These are phyloP conservation scores for Diaporthe sp. DNA, from an alignment of 2,329 filamentous ascomycete genomes.

Conservation along the genomic window DNA sequence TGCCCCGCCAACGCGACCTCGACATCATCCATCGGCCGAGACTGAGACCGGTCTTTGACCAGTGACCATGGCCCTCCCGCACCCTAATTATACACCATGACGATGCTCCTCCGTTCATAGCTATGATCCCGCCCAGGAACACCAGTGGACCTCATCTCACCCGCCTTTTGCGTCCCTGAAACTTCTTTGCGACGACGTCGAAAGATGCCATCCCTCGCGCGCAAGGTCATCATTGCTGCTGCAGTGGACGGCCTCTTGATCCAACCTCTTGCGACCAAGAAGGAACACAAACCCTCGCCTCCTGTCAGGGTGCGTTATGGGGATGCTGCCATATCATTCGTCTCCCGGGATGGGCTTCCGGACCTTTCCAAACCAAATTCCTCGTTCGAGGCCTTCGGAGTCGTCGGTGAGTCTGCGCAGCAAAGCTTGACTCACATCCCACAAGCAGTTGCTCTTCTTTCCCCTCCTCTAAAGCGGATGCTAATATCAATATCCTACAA, in stretches of 20 bases:
- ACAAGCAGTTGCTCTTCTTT: background rate
- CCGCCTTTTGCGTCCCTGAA: slow-evolving; percentile 39
- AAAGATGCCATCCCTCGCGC: slow-evolving; percentile 81
- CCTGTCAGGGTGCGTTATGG: slow-evolving; percentile 80
- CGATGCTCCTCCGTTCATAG: slow-evolving; percentile 1
- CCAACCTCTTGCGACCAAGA: slow-evolving; percentile 76
- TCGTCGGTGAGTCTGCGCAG: slow-evolving; percentile 63
- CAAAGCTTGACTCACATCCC: background rate
- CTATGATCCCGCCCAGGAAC: slow-evolving; percentile 8
- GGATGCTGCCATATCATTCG: slow-evolving; percentile 63
- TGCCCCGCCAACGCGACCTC: slow-evolving; percentile 32
- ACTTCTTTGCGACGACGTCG: slow-evolving; percentile 36
- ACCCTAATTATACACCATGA: slow-evolving; percentile 33
- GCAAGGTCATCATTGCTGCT: slow-evolving; percentile 85
- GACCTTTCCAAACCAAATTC: slow-evolving; percentile 60
- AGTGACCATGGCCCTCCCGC: slow-evolving; percentile 24
- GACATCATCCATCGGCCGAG: slow-evolving; percentile 20
- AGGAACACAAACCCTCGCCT: slow-evolving; percentile 68
- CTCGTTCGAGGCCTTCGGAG: slow-evolving; percentile 72
- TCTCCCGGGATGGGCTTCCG: slow-evolving; percentile 60
- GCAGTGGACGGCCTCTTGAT: slow-evolving; percentile 87
- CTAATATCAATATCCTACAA: background rate
- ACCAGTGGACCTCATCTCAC: slow-evolving; percentile 37
- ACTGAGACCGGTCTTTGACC: slow-evolving; percentile 12
- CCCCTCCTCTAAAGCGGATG: background rate